Percentiles rank a stretch among this genome's conserved stretches.
Evolutionary conservation across 176 grass and related monocot species (phyloP).

Genomic region (Phoenix dactylifera): DNA sequence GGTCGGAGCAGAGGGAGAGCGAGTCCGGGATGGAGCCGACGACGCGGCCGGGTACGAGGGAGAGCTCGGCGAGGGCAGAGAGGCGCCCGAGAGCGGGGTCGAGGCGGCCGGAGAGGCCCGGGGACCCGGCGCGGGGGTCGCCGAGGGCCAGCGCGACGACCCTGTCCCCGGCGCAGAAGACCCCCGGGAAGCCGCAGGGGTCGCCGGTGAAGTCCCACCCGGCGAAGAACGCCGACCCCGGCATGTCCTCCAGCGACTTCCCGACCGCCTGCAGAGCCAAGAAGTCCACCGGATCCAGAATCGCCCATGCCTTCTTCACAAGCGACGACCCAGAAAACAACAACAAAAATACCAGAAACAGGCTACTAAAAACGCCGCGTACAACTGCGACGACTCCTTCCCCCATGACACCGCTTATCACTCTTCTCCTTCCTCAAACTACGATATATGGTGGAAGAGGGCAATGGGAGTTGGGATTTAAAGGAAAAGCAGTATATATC

Average conservation of each 20-base stretch:
- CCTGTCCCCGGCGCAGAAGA: slow-evolving; percentile 53
- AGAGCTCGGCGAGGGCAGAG: slow-evolving; percentile 65
- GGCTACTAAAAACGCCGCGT: slow-evolving; percentile 18
- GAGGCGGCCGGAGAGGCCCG: slow-evolving; percentile 54
- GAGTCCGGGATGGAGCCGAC: slow-evolving; percentile 42
- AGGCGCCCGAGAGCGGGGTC: slow-evolving; percentile 57
- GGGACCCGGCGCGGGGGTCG: slow-evolving; percentile 75
- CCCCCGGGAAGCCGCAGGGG: slow-evolving; percentile 73
- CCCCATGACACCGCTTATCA: too few species aligned
- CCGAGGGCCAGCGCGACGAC: slow-evolving; percentile 66
- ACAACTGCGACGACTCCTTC: too few species aligned
- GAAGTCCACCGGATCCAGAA: slow-evolving; percentile 79
- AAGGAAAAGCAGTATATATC: too few species aligned
- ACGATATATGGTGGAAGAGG: too few species aligned
- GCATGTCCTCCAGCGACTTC: slow-evolving; percentile 79
- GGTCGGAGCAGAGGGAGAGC: slow-evolving; percentile 34
- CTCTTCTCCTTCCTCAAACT: too few species aligned
- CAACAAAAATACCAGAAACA: slow-evolving; percentile 15
- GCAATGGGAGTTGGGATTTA: too few species aligned
- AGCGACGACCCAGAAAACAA: not conserved
- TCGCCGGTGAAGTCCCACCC: slow-evolving; percentile 88
- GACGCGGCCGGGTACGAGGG: slow-evolving; percentile 77
- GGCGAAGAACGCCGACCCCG: slow-evolving; percentile 66
- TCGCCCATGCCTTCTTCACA: slow-evolving; percentile 18
- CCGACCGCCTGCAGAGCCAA: slow-evolving; percentile 76